Evolutionary conservation across 345 rosid species (phyloP).

Genomic region (Adansonia digitata): DNA sequence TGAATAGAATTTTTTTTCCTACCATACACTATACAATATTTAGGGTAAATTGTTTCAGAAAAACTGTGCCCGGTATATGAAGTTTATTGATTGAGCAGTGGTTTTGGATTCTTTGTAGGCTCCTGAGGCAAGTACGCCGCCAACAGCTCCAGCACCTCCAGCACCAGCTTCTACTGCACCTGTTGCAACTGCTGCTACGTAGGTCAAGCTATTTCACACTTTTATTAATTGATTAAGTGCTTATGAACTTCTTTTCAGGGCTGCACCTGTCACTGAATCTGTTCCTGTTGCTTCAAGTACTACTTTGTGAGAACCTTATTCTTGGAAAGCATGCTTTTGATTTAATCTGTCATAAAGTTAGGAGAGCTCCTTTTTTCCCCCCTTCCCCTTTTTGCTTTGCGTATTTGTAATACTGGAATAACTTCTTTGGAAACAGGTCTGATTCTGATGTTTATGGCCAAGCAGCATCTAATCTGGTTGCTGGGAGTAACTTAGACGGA

Average conservation of each 20-base stretch:
- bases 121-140: not conserved
- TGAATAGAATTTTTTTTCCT: not conserved
- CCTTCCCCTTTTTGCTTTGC: slow-evolving; percentile 10
- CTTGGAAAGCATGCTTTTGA: slow-evolving; percentile 13
- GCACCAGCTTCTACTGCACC: slow-evolving; percentile 4
- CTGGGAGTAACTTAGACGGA: slow-evolving; percentile 76
- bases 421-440: slow-evolving; percentile 2
- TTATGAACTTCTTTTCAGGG: slow-evolving; percentile 1
- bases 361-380: not conserved
- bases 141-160: slow-evolving; percentile 10
- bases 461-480: slow-evolving; percentile 88
- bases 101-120: not conserved
- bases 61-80: not conserved
- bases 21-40: not conserved
- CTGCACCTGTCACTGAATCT: slow-evolving; percentile 30
- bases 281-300: slow-evolving; percentile 29
- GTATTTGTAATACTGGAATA: not conserved
- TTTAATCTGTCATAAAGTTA: not conserved
- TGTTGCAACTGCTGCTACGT: not conserved
- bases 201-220: not conserved
- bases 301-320: slow-evolving; percentile 21
- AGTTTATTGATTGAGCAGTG: not conserved
- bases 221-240: not conserved
- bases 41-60: not conserved
- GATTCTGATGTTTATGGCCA: slow-evolving; percentile 32